A percentile compares a stretch with the other conserved stretches of the same genome.
Evolutionary conservation across 73 alveolate species (phyloP).

Genomic region (Paramecium sonneborni): DNA sequence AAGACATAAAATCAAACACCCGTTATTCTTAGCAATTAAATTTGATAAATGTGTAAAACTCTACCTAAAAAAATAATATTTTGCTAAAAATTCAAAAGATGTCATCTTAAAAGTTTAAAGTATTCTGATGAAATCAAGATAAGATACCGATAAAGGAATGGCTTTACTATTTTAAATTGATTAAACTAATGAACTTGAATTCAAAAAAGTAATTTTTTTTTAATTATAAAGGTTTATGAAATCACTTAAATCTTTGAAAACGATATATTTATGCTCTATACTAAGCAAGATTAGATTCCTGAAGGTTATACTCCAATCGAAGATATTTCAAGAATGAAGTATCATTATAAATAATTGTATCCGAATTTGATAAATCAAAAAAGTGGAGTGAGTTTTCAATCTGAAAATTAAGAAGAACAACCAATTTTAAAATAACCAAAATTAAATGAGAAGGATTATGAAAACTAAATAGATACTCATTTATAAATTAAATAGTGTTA

Average conservation of each 20-base stretch:
- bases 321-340: background rate
- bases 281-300: background rate
- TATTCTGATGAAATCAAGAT: background rate
- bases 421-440: background rate
- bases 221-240: background rate
- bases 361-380: background rate
- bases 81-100: background rate
- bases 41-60: conserved; percentile 67
- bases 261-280: background rate
- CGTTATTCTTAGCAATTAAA: conserved; percentile 67
- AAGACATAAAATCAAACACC: conserved; percentile 72
- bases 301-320: background rate
- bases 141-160: background rate
- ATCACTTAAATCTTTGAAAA: background rate
- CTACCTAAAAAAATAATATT: conserved; percentile 20
- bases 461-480: background rate
- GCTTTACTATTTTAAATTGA: background rate
- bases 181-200: background rate
- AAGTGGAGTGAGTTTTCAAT: background rate
- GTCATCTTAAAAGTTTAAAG: background rate
- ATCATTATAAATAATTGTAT: background rate
- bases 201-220: background rate
- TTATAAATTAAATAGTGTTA: background rate
- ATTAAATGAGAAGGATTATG: background rate
- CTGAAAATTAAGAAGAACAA: background rate